Percentiles rank a stretch among this genome's conserved stretches.
Conservation (phyloP, 805 yeast species). For the Millerozyma miso region DNA sequence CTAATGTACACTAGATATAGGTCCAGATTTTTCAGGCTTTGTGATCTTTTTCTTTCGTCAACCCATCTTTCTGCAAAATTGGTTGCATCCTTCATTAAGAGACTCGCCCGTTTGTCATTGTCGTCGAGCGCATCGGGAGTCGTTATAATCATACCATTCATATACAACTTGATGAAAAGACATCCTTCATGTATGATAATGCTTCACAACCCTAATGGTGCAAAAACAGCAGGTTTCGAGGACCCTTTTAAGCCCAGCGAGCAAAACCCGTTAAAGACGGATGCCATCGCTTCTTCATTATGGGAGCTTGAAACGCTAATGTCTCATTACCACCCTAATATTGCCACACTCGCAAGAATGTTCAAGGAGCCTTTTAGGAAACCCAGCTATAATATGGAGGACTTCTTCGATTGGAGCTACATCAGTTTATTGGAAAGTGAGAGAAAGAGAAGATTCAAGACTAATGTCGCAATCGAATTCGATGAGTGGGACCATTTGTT, state of each 20-base stretch:
- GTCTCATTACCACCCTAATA: constrained; percentile 91
- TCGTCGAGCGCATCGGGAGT: constrained; percentile 85
- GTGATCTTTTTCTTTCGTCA: constrained; percentile 81
- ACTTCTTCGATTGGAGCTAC: constrained; percentile 90
- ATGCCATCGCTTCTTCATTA: constrained; percentile 78
- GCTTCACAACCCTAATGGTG: constrained; percentile 52
- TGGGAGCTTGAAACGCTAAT: constrained; percentile 87
- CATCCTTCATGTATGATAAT: constrained; percentile 94
- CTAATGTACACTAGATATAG: constrained; percentile 75
- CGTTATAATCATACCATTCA: constrained; percentile 83
- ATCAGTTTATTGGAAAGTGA: constrained; percentile 61
- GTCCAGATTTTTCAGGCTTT: constrained; percentile 80
- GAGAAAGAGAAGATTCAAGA: constrained; percentile 57
- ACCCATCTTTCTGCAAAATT: constrained; percentile 81
- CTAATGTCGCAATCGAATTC: constrained; percentile 74
- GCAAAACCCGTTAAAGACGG: constrained; percentile 69
- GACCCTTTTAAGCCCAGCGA: constrained; percentile 72
- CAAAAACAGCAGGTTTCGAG: constrained; percentile 18
- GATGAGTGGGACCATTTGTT: constrained; percentile 47
- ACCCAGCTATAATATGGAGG: constrained; percentile 84
- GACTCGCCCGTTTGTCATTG: constrained; percentile 68
- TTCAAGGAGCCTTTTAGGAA: constrained; percentile 88
- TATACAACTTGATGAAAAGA: constrained; percentile 81
- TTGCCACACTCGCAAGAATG: constrained; percentile 85
- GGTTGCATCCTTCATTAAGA: constrained; percentile 86